Evolutionary conservation across 257 asterid species (phyloP), one percentile per base, ranked within the genome.

Genomic region (Rehmannia glutinosa): DNA sequence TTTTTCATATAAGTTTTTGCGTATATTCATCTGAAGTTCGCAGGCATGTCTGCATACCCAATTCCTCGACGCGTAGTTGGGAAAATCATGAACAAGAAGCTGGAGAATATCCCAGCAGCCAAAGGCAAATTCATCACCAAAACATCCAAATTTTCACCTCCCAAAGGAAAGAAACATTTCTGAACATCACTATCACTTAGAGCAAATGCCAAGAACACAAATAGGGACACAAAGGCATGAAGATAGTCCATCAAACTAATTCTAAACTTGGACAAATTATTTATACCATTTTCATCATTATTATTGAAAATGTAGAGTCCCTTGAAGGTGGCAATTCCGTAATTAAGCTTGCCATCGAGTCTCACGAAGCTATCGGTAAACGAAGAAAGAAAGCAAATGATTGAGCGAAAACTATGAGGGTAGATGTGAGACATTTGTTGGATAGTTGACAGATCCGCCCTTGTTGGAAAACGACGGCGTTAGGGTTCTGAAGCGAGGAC

Each of bases 51-150:
- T 1, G 87, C 86, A 58, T 71, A 77, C 9, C 91, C 92, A 20
- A 86, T 77, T 20, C 96, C 94, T 61, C 86, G 73, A 0, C 96
- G 84, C 2, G 82, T 77, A n/a, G 91, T 78, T 0, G 89, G 96
- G 28, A 86, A 84, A 21, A 84, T 36, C 56, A 67, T 30, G 72
- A 89, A 84, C 75, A 89, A 64, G 76, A 84, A 80, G 73, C 83
- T 82, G 3, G 96, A 54, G 17, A 82, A 68, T 21, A 74, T 16
- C 50, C 88, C 94, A 9, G 77, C 84, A 5, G 78, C 91, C 30
- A 88, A 62, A 0, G 90, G 94, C 77, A 86, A 58, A 72, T 84
- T 82, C 81, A 79, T 70, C 69, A 76, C 69, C 85, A 88, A 38
- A 28, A 38, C 85, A 52, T 74, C 71, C 78, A 80, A 19, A 32